A percentile compares a stretch with the other conserved stretches of the same genome.
phyloP scores from a whole-genome alignment of 164 flowering plant species.

The Platanus orientalis region DNA sequence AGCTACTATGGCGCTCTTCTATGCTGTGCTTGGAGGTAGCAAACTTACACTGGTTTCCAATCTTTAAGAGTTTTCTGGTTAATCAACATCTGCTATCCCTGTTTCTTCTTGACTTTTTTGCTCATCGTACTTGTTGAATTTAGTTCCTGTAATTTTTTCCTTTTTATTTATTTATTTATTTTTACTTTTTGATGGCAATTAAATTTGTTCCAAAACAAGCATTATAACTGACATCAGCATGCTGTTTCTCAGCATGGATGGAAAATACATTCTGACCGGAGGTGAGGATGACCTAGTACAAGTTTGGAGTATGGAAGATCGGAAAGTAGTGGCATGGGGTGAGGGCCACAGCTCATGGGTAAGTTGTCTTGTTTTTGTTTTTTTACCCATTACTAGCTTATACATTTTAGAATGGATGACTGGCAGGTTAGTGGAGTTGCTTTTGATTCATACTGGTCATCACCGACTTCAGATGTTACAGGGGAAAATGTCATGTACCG shows the following conservation, averaged over 20 bases:
- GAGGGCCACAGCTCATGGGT: conserved; percentile 99
- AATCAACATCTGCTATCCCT: neutral
- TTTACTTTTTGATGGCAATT: too few relatives aligned
- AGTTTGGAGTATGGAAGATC: conserved; percentile 97
- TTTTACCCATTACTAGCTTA: conserved; percentile 9
- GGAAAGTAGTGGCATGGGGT: conserved; percentile 98
- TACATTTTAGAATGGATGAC: conserved; percentile 1
- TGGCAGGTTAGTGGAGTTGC: conserved; percentile 98
- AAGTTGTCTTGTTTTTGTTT: conserved; percentile 18
- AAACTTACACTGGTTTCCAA: neutral
- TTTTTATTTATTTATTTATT: neutral
- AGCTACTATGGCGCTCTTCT: conserved; percentile 95
- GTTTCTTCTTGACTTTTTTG: neutral
- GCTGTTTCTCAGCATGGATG: conserved; percentile 57
- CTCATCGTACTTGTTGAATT: too few relatives aligned
- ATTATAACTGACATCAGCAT: conserved; percentile 8
- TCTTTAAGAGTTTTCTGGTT: neutral
- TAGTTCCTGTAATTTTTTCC: neutral
- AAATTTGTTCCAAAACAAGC: too few relatives aligned
- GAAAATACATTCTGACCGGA: conserved; percentile 89
- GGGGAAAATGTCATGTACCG: conserved; percentile 83
- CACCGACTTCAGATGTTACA: conserved; percentile 74
- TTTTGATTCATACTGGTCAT: conserved; percentile 91
- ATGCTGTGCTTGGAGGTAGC: conserved; percentile 98
- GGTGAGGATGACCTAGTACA: conserved; percentile 99